Conservation (phyloP, 2,329 filamentous ascomycete species). For the Magnaporthiopsis rhizophila region DNA sequence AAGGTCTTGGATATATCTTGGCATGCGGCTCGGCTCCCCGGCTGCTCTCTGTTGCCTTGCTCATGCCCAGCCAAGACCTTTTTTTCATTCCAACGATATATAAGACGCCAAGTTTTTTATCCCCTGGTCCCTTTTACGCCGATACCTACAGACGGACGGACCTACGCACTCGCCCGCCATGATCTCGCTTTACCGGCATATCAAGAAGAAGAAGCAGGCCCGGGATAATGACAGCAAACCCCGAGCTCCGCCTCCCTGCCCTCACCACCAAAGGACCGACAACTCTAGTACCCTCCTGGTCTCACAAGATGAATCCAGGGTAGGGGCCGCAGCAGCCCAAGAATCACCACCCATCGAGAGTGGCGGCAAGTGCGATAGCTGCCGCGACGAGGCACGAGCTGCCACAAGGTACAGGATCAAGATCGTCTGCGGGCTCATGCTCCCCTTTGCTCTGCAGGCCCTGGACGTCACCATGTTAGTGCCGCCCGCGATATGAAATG, state of each 20-base stretch:
- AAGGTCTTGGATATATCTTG: constrained; percentile 5
- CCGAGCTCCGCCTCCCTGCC: not conserved
- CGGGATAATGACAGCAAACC: not conserved
- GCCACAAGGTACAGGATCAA: constrained; percentile 43
- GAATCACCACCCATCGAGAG: not conserved
- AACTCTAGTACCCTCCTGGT: not conserved
- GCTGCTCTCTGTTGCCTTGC: not conserved
- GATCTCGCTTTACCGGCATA: constrained; percentile 3
- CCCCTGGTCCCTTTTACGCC: too few relatives aligned
- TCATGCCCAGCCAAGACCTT: not conserved
- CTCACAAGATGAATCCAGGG: not conserved
- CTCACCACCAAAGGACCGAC: not conserved
- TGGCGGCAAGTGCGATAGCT: constrained; percentile 6
- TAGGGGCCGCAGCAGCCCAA: not conserved
- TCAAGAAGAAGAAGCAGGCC: not conserved
- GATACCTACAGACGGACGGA: not conserved
- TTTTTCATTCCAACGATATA: not conserved
- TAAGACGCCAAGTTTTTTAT: not conserved
- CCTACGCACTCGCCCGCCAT: not conserved
- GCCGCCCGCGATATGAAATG: not conserved
- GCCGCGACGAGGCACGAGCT: constrained; percentile 23
- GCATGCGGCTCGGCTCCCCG: constrained; percentile 1
- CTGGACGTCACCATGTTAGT: constrained; percentile 52
- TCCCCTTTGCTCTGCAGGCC: constrained; percentile 53
- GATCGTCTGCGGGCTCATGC: constrained; percentile 47